A percentile compares a stretch with the other conserved stretches of the same genome.
Evolutionary conservation across 805 yeast species (phyloP).

Genomic region (Middelhovenomyces tepae): DNA sequence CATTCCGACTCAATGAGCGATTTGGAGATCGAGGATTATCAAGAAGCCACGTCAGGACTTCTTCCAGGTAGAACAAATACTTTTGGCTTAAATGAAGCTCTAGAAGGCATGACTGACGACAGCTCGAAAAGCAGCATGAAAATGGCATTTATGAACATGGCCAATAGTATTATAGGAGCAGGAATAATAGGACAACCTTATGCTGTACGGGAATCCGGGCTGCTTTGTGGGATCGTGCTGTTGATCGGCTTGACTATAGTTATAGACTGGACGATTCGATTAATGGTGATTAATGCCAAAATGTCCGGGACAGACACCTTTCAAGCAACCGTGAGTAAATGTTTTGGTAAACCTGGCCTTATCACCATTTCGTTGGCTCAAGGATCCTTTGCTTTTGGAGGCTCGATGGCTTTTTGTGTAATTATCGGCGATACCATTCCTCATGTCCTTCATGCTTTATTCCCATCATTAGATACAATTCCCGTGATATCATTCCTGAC

Average conservation of each 20-base stretch:
- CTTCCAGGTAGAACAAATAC: no score
- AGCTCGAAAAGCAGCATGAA: constrained; percentile 46
- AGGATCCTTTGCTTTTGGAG: constrained; percentile 88
- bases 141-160: constrained; percentile 96
- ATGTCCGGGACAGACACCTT: constrained; percentile 68
- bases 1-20: no score
- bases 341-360: constrained; percentile 70
- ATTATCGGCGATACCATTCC: constrained; percentile 95
- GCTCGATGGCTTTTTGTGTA: constrained; percentile 86
- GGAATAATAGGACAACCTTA: constrained; percentile 93
- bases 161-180: constrained; percentile 89
- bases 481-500: constrained; percentile 46
- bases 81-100: constrained; percentile 17
- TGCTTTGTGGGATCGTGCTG: constrained; percentile 60
- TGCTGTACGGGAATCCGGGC: constrained; percentile 74
- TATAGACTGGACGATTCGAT: constrained; percentile 77
- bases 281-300: constrained; percentile 76
- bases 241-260: constrained; percentile 53
- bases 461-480: constrained; percentile 34
- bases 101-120: constrained; percentile 14
- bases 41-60: no score
- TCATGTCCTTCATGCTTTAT: constrained; percentile 65
- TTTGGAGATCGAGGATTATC: no score
- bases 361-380: constrained; percentile 62
- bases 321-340: constrained; percentile 73